phyloP scores from a whole-genome alignment of 768 basidiomycete genomes.

The Rhizopogon salebrosus region DNA sequence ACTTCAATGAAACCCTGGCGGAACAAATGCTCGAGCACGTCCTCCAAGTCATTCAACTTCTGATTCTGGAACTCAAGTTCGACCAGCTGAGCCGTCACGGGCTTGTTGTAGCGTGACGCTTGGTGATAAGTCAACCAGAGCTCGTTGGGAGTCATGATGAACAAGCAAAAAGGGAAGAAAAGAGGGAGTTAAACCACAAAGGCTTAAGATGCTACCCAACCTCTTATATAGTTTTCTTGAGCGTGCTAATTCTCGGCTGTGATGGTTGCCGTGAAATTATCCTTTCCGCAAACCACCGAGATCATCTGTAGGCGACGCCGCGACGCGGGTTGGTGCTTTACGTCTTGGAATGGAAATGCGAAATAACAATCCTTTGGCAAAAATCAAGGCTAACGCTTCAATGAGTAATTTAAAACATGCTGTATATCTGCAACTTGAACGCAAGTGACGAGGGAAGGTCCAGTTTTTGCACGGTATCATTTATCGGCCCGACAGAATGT shows the following conservation, averaged over 20 bases:
- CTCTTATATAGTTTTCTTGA: slow-evolving; percentile 5
- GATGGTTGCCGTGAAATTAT: background rate
- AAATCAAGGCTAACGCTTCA: too few species aligned
- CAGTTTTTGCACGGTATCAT: too few species aligned
- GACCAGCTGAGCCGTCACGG: slow-evolving; percentile 41
- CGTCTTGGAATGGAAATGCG: too few species aligned
- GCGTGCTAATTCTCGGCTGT: background rate
- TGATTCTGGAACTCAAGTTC: slow-evolving; percentile 39
- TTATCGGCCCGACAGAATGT: too few species aligned
- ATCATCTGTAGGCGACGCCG: background rate
- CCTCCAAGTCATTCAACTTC: slow-evolving; percentile 39
- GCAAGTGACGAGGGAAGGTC: too few species aligned
- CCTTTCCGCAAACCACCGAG: background rate
- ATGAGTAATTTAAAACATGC: too few species aligned
- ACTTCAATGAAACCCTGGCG: slow-evolving; percentile 42
- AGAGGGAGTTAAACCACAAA: background rate
- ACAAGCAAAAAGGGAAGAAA: slow-evolving; percentile 2
- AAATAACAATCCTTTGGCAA: too few species aligned
- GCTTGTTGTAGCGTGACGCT: slow-evolving; percentile 36
- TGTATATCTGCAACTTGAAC: too few species aligned
- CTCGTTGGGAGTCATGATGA: slow-evolving; percentile 30
- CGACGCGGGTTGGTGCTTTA: too few species aligned
- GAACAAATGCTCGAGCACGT: slow-evolving; percentile 42
- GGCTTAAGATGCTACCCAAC: background rate
- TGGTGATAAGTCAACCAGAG: slow-evolving; percentile 48